These are phyloP conservation scores for Barnettozyma sucrosica DNA, from an alignment of 805 yeast genomes.

Conservation along the genomic window DNA sequence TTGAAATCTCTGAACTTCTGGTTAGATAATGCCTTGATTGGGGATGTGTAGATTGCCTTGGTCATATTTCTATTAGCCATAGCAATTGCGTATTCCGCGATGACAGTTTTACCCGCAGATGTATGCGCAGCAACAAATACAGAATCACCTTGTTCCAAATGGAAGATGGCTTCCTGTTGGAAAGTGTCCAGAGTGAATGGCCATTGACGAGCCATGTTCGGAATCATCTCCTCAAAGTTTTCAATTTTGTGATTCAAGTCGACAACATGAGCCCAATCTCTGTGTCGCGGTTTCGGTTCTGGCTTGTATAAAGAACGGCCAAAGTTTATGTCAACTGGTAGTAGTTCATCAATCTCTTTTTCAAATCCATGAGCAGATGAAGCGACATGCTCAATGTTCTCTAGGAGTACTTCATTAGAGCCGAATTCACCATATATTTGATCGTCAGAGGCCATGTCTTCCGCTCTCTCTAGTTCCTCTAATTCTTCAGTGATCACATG, in stretches of 20 bases:
- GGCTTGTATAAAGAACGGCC: constrained; percentile 31
- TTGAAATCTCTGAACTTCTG: constrained; percentile 88
- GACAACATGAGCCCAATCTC: constrained; percentile 93
- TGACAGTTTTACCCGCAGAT: constrained; percentile 97
- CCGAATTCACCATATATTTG: neutral
- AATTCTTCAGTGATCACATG: constrained; percentile 7
- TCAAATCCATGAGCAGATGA: constrained; percentile 17
- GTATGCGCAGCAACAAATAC: constrained; percentile 99
- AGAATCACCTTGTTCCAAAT: constrained; percentile 95
- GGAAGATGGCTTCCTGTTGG: constrained; percentile 95
- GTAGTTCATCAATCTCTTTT: constrained; percentile 41
- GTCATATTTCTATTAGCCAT: constrained; percentile 96
- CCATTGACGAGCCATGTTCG: constrained; percentile 90
- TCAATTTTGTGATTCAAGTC: constrained; percentile 78
- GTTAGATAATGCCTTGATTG: constrained; percentile 85
- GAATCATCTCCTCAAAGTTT: constrained; percentile 83
- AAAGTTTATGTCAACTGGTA: constrained; percentile 47
- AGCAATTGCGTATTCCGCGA: constrained; percentile 97
- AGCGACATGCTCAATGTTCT: neutral
- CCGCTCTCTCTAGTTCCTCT: constrained; percentile 21
- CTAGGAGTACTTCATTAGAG: constrained; percentile 4
- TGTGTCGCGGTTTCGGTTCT: constrained; percentile 29
- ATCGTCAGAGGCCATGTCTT: constrained; percentile 27
- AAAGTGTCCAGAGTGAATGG: constrained; percentile 93
- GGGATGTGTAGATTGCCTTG: constrained; percentile 93